Conservation (phyloP, 176 grass and related monocot genomes). For the Raddia guianensis region DNA sequence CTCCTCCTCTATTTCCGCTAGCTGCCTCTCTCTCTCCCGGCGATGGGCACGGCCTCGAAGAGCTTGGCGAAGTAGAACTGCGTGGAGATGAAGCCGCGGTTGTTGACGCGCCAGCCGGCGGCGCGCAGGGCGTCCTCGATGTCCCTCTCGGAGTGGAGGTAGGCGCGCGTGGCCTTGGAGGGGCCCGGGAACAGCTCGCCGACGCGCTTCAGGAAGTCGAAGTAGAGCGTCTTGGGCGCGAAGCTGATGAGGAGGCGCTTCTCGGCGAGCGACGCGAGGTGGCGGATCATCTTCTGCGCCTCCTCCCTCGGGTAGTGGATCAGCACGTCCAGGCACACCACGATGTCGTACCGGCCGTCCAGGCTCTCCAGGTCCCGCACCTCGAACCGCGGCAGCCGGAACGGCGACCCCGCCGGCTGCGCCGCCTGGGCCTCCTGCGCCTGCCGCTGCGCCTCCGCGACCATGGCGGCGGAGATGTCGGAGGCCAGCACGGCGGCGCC, state of each 20-base stretch:
- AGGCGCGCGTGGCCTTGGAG: slow-evolving; percentile 87
- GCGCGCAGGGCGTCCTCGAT: slow-evolving; percentile 76
- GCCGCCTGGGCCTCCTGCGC: slow-evolving; percentile 24
- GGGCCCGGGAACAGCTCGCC: slow-evolving; percentile 92
- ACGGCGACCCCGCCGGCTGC: not conserved
- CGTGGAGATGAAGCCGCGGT: slow-evolving; percentile 77
- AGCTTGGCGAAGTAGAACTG: slow-evolving; percentile 99
- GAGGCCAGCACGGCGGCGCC: slow-evolving; percentile 64
- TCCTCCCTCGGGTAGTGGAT: slow-evolving; percentile 92
- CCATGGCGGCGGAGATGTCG: slow-evolving; percentile 84
- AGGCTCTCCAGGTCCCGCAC: slow-evolving; percentile 42
- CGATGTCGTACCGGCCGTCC: slow-evolving; percentile 52
- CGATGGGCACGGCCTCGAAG: slow-evolving; percentile 66
- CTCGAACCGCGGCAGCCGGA: slow-evolving; percentile 72
- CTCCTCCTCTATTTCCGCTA: no score
- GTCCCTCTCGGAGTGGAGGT: slow-evolving; percentile 77
- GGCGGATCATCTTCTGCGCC: slow-evolving; percentile 76
- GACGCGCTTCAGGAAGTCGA: slow-evolving; percentile 79
- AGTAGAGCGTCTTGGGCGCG: slow-evolving; percentile 83
- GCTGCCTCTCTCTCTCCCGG: not conserved
- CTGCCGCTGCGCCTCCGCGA: slow-evolving; percentile 47
- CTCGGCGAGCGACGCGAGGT: slow-evolving; percentile 82
- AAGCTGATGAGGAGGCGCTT: slow-evolving; percentile 81
- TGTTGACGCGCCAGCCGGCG: slow-evolving; percentile 72
- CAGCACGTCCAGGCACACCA: slow-evolving; percentile 91